A percentile compares a stretch with the other conserved stretches of the same genome.
Evolutionary conservation across 345 rosid genomes (phyloP).

Genomic region (Eucalyptus sp.): DNA sequence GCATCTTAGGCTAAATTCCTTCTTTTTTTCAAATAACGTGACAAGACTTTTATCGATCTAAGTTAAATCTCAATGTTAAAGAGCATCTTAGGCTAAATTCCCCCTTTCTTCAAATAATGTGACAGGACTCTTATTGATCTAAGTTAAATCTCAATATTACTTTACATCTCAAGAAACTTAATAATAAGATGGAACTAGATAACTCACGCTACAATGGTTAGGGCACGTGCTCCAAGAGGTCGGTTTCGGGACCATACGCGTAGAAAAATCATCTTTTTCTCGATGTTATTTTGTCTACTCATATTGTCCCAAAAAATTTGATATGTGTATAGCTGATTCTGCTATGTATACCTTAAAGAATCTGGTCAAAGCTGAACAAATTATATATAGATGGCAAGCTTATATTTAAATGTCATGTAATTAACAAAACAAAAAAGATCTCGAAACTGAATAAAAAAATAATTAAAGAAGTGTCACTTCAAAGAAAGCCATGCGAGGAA

Average conservation of each 20-base stretch:
- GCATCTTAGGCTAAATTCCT: too few species aligned
- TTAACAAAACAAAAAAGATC: neutral
- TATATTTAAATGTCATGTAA: neutral
- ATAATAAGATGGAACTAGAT: neutral
- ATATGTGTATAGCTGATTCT: too few species aligned
- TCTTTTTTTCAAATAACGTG: neutral
- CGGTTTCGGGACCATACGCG: rapidly evolving
- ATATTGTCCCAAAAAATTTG: neutral
- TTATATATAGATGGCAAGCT: neutral
- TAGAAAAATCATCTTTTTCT: neutral
- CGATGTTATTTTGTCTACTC: neutral
- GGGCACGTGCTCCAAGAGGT: neutral
- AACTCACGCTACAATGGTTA: neutral
- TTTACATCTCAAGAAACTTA: neutral
- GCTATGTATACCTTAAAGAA: neutral
- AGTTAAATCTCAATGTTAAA: too few species aligned
- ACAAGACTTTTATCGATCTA: too few species aligned
- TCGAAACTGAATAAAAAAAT: neutral
- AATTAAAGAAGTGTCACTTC: neutral
- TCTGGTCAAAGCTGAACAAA: neutral
- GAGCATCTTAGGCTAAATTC: neutral
- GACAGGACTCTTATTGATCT: neutral
- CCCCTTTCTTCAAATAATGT: neutral
- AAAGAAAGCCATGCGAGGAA: neutral
- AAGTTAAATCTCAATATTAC: neutral